These are phyloP conservation scores for Laguncularia racemosa DNA, from an alignment of 345 rosid genomes.

Conservation along the genomic window DNA sequence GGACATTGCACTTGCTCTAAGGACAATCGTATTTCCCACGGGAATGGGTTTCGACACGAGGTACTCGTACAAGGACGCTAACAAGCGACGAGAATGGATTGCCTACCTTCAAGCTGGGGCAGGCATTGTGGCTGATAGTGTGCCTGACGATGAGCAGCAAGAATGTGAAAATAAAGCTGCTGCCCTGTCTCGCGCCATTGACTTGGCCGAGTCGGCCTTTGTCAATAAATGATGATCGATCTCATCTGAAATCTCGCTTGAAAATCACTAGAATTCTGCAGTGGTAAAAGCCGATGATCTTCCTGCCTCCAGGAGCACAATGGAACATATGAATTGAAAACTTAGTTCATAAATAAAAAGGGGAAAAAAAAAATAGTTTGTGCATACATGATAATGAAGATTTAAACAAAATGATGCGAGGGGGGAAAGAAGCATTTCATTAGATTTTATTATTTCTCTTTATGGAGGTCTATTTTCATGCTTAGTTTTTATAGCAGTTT, in stretches of 20 bases:
- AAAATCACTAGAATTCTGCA: background rate
- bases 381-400: too few species aligned
- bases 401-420: too few species aligned
- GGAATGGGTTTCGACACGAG: constrained; percentile 55
- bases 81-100: constrained; percentile 62
- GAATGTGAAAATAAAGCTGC: constrained; percentile 85
- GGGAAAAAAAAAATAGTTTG: too few species aligned
- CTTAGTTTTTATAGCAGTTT: too few species aligned
- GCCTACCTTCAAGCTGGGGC: constrained; percentile 87
- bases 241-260: constrained; percentile 3
- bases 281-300: too few species aligned
- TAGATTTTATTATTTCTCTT: too few species aligned
- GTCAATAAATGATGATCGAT: constrained; percentile 14
- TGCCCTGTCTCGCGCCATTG: constrained; percentile 77
- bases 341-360: too few species aligned
- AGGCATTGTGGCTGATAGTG: constrained; percentile 78
- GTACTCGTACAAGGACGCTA: constrained; percentile 47
- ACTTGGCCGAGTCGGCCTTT: constrained; percentile 76
- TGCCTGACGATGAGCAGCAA: constrained; percentile 58
- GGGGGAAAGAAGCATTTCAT: too few species aligned
- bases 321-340: too few species aligned
- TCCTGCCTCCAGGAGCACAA: too few species aligned
- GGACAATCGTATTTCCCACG: constrained; percentile 80
- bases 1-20: constrained; percentile 79
- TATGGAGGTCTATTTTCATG: too few species aligned